phyloP scores from a whole-genome alignment of 1,284 basidiomycete genomes.

The Malassezia caprae region DNA sequence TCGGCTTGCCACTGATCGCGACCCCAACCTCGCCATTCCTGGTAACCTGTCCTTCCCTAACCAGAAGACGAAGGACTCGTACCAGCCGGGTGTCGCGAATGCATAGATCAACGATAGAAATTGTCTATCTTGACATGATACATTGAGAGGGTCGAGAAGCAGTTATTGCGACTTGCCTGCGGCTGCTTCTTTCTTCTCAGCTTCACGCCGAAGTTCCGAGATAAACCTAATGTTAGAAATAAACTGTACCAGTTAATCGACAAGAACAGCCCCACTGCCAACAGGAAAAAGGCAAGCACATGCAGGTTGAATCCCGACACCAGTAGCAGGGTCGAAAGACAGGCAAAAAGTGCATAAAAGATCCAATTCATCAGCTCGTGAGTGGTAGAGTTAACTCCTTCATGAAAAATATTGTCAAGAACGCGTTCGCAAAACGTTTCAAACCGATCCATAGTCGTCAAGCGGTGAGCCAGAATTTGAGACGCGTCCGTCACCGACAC shows the following conservation, averaged over 20 bases:
- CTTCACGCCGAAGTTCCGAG: conserved; percentile 1
- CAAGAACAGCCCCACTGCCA: conserved; percentile 44
- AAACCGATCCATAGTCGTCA: background rate
- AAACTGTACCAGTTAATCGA: conserved; percentile 48
- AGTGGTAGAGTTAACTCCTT: conserved; percentile 36
- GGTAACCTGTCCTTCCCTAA: conserved; percentile 59
- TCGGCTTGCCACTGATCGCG: conserved; percentile 60
- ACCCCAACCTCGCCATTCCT: conserved; percentile 65
- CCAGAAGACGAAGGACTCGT: conserved; percentile 10
- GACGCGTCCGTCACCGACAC: background rate
- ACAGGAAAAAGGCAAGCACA: conserved; percentile 42
- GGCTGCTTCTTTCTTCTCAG: background rate
- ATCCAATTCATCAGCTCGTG: conserved; percentile 45
- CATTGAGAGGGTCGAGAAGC: background rate
- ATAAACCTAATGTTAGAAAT: conserved; percentile 8
- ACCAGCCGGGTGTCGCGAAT: conserved; percentile 3
- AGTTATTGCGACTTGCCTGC: background rate
- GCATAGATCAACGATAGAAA: background rate
- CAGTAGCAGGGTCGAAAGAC: conserved; percentile 38
- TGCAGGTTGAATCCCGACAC: conserved; percentile 46
- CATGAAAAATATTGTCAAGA: conserved; percentile 35
- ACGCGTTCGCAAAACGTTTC: conserved; percentile 20
- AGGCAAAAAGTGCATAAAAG: conserved; percentile 48
- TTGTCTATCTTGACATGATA: background rate
- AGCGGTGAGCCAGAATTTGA: background rate